Conservation (phyloP, 2,329 filamentous ascomycete species). For the Dryadomyces sulphureus region DNA sequence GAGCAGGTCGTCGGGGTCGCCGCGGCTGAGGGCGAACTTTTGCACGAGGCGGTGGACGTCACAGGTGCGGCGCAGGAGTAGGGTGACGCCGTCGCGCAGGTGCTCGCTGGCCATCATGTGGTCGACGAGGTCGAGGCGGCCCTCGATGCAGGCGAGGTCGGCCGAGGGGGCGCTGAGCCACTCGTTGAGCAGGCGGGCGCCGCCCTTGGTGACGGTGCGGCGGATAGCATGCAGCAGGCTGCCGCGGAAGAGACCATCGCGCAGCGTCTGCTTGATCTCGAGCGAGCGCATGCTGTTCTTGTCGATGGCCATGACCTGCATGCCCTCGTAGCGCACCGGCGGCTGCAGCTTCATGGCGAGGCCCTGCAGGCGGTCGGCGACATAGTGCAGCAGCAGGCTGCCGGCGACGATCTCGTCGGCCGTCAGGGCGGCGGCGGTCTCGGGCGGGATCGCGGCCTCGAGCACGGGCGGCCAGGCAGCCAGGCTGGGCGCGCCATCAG, state of each 20-base stretch:
- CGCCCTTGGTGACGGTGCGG: constrained; percentile 81
- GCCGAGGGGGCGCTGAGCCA: constrained; percentile 81
- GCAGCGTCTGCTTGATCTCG: constrained; percentile 75
- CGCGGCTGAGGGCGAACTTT: constrained; percentile 82
- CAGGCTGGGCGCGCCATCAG: constrained; percentile 21
- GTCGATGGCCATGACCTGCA: constrained; percentile 80
- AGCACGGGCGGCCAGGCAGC: constrained; percentile 63
- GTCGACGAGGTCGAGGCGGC: constrained; percentile 68
- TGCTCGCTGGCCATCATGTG: constrained; percentile 52
- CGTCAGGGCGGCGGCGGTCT: constrained; percentile 43
- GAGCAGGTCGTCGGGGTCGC: constrained; percentile 83
- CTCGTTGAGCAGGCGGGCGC: constrained; percentile 67
- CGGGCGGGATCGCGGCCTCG: constrained; percentile 50
- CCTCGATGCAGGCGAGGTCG: constrained; percentile 63
- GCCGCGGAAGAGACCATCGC: constrained; percentile 64
- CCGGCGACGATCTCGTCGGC: constrained; percentile 60
- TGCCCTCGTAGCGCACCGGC: constrained; percentile 56
- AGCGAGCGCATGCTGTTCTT: constrained; percentile 80
- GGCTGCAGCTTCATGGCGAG: constrained; percentile 70
- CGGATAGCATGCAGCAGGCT: constrained; percentile 84
- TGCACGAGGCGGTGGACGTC: constrained; percentile 85
- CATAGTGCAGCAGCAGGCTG: constrained; percentile 70
- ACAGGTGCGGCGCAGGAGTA: constrained; percentile 58
- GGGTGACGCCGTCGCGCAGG: constrained; percentile 54
- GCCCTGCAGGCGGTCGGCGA: constrained; percentile 63